Conservation (phyloP, 176 grass and related monocot genomes). For the Typha latifolia region DNA sequence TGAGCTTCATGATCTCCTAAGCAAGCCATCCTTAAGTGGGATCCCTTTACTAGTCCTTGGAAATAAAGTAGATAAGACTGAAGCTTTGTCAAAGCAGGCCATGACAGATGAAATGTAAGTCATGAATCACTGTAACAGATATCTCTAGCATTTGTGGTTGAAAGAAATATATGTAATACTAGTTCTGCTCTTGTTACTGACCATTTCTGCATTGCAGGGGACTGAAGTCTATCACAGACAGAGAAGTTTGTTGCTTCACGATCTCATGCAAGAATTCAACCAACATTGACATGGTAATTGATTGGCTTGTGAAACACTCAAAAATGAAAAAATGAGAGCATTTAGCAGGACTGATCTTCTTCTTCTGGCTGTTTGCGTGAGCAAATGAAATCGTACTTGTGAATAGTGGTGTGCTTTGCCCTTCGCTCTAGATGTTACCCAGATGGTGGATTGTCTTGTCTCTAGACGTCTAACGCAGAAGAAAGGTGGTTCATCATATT, state of each 20-base stretch:
- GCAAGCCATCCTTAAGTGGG: slow-evolving; percentile 71
- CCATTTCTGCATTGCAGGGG: slow-evolving; percentile 37
- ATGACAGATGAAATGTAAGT: slow-evolving; percentile 78
- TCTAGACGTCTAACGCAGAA: background rate
- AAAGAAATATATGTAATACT: background rate
- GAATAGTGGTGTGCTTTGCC: background rate
- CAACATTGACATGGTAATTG: slow-evolving; percentile 81
- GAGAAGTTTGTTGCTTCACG: slow-evolving; percentile 90
- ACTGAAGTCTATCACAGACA: slow-evolving; percentile 49
- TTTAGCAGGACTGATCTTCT: slow-evolving; percentile 1
- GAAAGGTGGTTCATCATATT: background rate
- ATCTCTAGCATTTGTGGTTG: no score
- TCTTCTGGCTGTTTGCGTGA: slow-evolving; percentile 5
- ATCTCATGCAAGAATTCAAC: slow-evolving; percentile 98
- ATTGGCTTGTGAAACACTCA: slow-evolving; percentile 95
- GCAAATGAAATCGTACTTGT: background rate
- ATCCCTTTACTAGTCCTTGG: slow-evolving; percentile 88
- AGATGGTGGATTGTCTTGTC: background rate
- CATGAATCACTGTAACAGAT: no score
- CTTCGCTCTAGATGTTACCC: background rate
- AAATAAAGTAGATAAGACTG: slow-evolving; percentile 82
- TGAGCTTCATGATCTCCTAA: slow-evolving; percentile 89
- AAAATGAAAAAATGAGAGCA: slow-evolving; percentile 84
- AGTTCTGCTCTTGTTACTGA: background rate
- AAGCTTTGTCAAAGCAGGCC: slow-evolving; percentile 65